Conservation (phyloP, 2,329 filamentous ascomycete species). For the Falciphora oryzae region DNA sequence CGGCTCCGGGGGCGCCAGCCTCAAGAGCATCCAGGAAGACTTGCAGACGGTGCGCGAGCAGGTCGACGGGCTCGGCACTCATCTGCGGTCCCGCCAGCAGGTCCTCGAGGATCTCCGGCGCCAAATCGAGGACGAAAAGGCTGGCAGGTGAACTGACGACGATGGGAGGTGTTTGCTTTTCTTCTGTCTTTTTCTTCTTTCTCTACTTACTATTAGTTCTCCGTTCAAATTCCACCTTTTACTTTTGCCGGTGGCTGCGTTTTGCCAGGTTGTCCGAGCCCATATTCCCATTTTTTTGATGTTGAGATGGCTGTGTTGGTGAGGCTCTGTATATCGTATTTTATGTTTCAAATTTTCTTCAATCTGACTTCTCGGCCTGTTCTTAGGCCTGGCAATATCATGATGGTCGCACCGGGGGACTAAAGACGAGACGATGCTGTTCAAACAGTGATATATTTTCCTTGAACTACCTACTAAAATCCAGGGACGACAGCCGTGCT, state of each 20-base stretch:
- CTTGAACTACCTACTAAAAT: not conserved
- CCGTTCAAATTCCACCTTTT: not conserved
- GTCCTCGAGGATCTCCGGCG: conserved; percentile 69
- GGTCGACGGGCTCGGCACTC: conserved; percentile 80
- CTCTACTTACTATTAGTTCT: not conserved
- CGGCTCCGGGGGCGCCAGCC: conserved; percentile 58
- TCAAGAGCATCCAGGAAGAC: conserved; percentile 79
- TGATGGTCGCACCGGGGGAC: too few species aligned
- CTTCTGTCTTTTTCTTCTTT: conserved; percentile 8
- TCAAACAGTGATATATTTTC: not conserved
- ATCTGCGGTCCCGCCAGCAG: conserved; percentile 70
- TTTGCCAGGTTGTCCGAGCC: not conserved
- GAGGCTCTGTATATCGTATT: too few species aligned
- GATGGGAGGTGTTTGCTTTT: not conserved
- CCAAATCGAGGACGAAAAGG: conserved; percentile 84
- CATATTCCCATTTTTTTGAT: too few species aligned
- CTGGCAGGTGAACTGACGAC: conserved; percentile 33
- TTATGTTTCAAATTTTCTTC: too few species aligned
- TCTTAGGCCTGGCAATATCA: too few species aligned
- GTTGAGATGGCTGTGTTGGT: too few species aligned
- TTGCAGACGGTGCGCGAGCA: conserved; percentile 89
- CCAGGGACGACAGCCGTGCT: too few species aligned
- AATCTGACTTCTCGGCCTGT: too few species aligned
- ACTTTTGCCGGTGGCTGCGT: too few species aligned
- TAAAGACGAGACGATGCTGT: too few species aligned